Evolutionary conservation across 768 basidiomycete genomes (phyloP).

Genomic region (Phlebiopsis flavidoalba): DNA sequence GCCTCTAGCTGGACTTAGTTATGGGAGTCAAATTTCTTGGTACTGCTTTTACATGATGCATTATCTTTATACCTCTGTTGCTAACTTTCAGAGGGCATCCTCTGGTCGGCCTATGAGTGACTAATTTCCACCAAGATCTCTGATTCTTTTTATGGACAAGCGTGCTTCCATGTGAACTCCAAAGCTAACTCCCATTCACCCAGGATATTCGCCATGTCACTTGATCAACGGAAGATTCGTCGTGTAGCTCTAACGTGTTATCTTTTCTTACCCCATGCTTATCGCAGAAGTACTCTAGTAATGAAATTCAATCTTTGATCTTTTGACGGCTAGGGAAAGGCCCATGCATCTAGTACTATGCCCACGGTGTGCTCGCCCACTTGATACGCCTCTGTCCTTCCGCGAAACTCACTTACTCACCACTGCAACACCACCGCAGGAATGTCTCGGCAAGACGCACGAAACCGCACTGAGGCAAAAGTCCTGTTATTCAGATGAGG

Average conservation of each 20-base stretch:
- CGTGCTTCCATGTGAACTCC: neutral
- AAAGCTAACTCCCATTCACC: neutral
- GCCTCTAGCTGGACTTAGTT: neutral
- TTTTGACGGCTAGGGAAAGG: neutral
- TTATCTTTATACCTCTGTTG: constrained; percentile 60
- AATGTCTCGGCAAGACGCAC: too few species aligned
- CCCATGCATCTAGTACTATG: neutral
- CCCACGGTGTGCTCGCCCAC: neutral
- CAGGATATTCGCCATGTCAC: neutral
- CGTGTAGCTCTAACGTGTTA: neutral
- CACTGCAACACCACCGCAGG: too few species aligned
- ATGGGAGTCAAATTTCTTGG: constrained; percentile 4
- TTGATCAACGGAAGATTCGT: neutral
- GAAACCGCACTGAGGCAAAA: too few species aligned
- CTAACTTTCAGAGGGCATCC: constrained; percentile 91
- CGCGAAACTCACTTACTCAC: too few species aligned
- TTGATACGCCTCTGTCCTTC: neutral
- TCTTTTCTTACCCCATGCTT: neutral
- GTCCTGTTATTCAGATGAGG: too few species aligned
- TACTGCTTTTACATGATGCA: constrained; percentile 27
- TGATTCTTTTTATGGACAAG: constrained; percentile 41
- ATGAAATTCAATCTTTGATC: neutral
- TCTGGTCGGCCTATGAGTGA: constrained; percentile 73
- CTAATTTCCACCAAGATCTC: constrained; percentile 80
- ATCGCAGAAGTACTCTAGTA: neutral